Percentiles rank a stretch among this genome's conserved stretches.
These are phyloP conservation scores for Berkeleyomyces rouxiae DNA, from an alignment of 2,329 filamentous ascomycete species.

Conservation along the genomic window DNA sequence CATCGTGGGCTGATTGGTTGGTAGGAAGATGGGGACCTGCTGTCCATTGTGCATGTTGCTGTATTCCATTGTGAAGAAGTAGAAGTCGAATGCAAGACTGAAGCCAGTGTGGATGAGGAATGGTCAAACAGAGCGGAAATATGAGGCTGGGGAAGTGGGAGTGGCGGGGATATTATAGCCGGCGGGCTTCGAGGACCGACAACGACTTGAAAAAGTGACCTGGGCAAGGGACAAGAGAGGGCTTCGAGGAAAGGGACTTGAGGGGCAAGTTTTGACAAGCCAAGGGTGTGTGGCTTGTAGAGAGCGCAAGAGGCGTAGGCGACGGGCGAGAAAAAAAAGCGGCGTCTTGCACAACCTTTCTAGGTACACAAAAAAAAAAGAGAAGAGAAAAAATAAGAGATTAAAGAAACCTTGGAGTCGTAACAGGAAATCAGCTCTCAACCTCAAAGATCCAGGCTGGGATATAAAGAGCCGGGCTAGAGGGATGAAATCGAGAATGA, in stretches of 20 bases:
- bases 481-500: constrained; percentile 10
- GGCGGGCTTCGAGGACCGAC: neutral
- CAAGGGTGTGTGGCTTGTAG: neutral
- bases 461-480: constrained; percentile 1
- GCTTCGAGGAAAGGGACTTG: neutral
- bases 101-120: neutral
- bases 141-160: constrained; percentile 3
- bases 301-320: neutral
- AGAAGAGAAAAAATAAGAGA: neutral
- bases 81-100: neutral
- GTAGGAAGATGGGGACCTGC: neutral
- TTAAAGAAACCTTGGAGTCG: neutral
- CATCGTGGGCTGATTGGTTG: neutral
- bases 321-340: no score
- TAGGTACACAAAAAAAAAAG: neutral
- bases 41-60: neutral
- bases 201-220: neutral
- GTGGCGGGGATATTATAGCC: constrained; percentile 5
- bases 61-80: constrained; percentile 2
- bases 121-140: neutral
- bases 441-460: neutral
- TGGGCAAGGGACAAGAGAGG: neutral
- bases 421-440: neutral
- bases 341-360: neutral
- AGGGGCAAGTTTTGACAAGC: neutral